Evolutionary conservation across 208 protist genomes (phyloP).

Genomic region (Leishmania tropica): DNA sequence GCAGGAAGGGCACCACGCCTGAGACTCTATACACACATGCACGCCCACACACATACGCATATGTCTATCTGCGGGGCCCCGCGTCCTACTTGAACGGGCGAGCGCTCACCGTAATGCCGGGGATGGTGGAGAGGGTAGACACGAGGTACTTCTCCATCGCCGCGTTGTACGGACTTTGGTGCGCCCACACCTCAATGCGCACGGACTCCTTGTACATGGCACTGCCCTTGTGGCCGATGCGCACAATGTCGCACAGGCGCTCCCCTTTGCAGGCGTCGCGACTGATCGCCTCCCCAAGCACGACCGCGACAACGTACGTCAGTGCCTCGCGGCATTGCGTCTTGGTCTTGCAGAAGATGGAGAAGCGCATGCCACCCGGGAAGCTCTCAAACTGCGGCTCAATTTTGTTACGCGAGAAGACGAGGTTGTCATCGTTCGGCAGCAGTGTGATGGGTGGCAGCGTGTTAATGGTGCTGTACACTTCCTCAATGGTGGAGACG

Average conservation of each 20-base stretch:
- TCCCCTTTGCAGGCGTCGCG: slow-evolving; percentile 52
- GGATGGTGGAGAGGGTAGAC: slow-evolving; percentile 42
- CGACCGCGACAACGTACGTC: slow-evolving; percentile 57
- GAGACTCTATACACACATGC: not conserved
- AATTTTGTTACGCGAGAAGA: slow-evolving; percentile 77
- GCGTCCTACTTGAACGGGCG: slow-evolving; percentile 16
- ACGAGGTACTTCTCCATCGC: slow-evolving; percentile 60
- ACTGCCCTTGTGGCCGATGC: slow-evolving; percentile 73
- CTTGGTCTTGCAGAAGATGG: slow-evolving; percentile 74
- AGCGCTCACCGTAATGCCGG: slow-evolving; percentile 51
- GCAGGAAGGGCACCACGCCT: not conserved
- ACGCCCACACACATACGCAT: not conserved
- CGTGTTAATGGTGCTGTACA: slow-evolving; percentile 75
- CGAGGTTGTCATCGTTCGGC: slow-evolving; percentile 66
- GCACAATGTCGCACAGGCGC: slow-evolving; percentile 64
- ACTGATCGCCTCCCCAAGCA: slow-evolving; percentile 71
- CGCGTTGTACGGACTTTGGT: slow-evolving; percentile 37
- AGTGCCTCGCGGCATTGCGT: slow-evolving; percentile 59
- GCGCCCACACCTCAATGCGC: slow-evolving; percentile 74
- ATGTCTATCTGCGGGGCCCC: not conserved
- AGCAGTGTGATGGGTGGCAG: slow-evolving; percentile 68
- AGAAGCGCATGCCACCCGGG: slow-evolving; percentile 62
- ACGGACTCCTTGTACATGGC: slow-evolving; percentile 59
- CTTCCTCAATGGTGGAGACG: slow-evolving; percentile 73
- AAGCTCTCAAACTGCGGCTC: slow-evolving; percentile 85